Base-by-base conservation (phyloP, 345 rosid species). In the Jatropha curcas region DNA sequence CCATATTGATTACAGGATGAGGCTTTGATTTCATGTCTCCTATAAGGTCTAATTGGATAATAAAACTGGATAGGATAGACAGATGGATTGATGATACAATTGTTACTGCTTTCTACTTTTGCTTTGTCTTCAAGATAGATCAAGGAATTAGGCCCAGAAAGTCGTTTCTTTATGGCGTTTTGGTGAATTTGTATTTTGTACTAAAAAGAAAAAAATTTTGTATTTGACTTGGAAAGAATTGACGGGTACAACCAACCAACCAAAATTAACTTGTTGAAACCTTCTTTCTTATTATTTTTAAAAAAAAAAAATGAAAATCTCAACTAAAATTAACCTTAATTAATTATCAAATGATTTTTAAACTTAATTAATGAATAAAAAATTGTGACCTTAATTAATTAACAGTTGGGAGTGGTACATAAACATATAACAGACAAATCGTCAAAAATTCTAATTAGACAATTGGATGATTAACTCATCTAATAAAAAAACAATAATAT, bases 221-320 rank as follows among this genome's bases (percentile, higher is more conserved):
- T 39, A 71, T 84, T 76, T 80, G 82, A 88, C 79, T 76, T 33
- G 13, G 79, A 78, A 71, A 71, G n/a, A 64, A 24, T 35, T 74
- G 71, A 84, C 73, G 74, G 76, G 25, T 85, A 86, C 88, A 81
- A 68, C 79, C 74, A 77, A 48, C 73, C 53, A 33, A 48, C 31
- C 37, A 33, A 65, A n/a, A 65, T 73, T 71, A 60, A 68, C 67
- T n/a, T n/a, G n/a, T n/a, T n/a, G n/a, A n/a, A n/a, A n/a, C n/a
- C n/a, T n/a, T n/a, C n/a, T n/a, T n/a, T n/a, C n/a, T n/a, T n/a
- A n/a, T n/a, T n/a, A n/a, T n/a, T n/a, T n/a, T n/a, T n/a, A n/a
- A n/a, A n/a, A n/a, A n/a, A n/a, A n/a, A n/a, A n/a, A n/a, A n/a
- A n/a, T n/a, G n/a, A 48, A 45, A 45, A 12, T 12, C 16, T 4